Evolutionary conservation across 202 grass and related monocot species (phyloP).

Genomic region (Digitaria exilis): DNA sequence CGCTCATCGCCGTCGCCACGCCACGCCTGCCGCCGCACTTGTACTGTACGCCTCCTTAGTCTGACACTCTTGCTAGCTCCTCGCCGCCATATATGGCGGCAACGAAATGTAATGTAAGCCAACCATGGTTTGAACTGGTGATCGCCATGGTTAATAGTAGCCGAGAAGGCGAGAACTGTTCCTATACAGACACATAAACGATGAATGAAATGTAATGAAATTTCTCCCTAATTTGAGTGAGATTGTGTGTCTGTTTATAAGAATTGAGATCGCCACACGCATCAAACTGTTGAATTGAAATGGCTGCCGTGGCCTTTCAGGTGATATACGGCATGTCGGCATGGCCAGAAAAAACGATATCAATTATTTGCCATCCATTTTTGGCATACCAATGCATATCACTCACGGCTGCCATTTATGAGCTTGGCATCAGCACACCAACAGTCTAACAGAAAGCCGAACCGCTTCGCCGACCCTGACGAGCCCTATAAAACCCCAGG

Average conservation of each 20-base stretch:
- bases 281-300: conserved; percentile 13
- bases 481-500: conserved; percentile 25
- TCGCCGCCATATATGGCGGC: background rate
- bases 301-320: background rate
- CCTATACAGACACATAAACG: background rate
- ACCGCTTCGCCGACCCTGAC: background rate
- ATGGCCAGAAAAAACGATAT: background rate
- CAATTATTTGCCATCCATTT: background rate
- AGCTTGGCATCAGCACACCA: conserved; percentile 13
- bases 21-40: conserved; percentile 68
- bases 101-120: background rate
- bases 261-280: background rate
- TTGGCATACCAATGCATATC: conserved; percentile 22
- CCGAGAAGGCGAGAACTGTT: background rate
- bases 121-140: background rate
- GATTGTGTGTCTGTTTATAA: background rate
- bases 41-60: conserved; percentile 39
- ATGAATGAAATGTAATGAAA: background rate
- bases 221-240: background rate
- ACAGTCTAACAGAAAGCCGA: background rate
- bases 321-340: conserved; percentile 18
- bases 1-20: conserved; percentile 59
- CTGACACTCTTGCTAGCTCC: background rate
- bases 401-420: conserved; percentile 12
- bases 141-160: background rate